Conservation (phyloP, 2,329 filamentous ascomycete species). For the Pyrenophora teres region DNA sequence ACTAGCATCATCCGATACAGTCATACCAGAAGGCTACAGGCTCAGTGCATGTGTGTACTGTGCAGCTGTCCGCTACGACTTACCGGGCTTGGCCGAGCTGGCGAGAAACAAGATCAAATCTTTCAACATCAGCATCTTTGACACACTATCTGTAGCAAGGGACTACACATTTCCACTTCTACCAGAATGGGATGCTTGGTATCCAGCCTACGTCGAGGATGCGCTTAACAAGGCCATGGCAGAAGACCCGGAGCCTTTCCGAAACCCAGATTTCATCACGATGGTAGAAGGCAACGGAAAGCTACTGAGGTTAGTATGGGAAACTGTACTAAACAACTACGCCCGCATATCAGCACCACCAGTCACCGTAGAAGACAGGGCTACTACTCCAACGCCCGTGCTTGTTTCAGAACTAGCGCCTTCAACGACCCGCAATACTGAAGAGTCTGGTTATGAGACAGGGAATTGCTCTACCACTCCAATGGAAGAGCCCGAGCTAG, state of each 20-base stretch:
- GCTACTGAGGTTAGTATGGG: conserved; percentile 36
- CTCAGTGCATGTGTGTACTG: conserved; percentile 33
- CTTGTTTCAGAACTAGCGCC: neutral
- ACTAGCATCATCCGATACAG: conserved; percentile 1
- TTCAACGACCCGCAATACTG: neutral
- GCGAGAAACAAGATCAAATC: conserved; percentile 29
- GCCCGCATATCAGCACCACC: neutral
- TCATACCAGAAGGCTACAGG: conserved; percentile 19
- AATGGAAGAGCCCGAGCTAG: neutral
- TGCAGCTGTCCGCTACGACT: conserved; percentile 31
- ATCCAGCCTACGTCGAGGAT: conserved; percentile 28
- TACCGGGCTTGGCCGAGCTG: conserved; percentile 31
- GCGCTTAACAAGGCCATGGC: conserved; percentile 25
- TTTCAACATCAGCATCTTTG: conserved; percentile 26
- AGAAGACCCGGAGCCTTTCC: conserved; percentile 30
- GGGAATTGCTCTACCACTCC: neutral
- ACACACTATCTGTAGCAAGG: conserved; percentile 26
- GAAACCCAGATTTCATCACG: conserved; percentile 29
- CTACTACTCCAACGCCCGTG: conserved; percentile 6
- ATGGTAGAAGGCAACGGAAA: conserved; percentile 32
- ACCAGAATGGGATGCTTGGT: conserved; percentile 33
- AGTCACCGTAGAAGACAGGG: neutral
- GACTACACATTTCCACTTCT: conserved; percentile 29
- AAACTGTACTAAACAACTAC: conserved; percentile 32
- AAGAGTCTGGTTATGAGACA: neutral